Conservation (phyloP, 1,284 basidiomycete genomes). For the Puccinia polysora region DNA sequence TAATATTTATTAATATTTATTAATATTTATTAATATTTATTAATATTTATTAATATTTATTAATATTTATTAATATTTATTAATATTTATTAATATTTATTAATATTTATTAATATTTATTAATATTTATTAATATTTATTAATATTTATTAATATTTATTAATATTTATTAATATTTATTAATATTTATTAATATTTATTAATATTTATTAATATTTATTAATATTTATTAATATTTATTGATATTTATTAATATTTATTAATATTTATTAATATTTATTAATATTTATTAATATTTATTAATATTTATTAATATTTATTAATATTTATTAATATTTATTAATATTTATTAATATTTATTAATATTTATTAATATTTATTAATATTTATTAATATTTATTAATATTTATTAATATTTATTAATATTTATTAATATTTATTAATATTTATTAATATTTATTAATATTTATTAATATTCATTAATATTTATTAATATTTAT, state of each 20-base stretch:
- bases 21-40: not conserved
- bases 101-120: not conserved
- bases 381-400: not conserved
- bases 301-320: not conserved
- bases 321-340: not conserved
- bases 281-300: not conserved
- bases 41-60: not conserved
- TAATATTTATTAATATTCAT: slow-evolving; percentile 1
- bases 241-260: not conserved
- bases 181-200: not conserved
- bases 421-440: not conserved
- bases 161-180: not conserved
- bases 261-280: not conserved
- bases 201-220: not conserved
- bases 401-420: not conserved
- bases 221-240: not conserved
- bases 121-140: not conserved
- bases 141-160: not conserved
- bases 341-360: not conserved
- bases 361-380: not conserved
- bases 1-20: not conserved
- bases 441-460: not conserved
- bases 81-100: not conserved
- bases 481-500: slow-evolving; percentile 4
- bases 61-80: not conserved